Base-by-base conservation (phyloP, 768 basidiomycete genomes). In the Suillus bovinus region DNA sequence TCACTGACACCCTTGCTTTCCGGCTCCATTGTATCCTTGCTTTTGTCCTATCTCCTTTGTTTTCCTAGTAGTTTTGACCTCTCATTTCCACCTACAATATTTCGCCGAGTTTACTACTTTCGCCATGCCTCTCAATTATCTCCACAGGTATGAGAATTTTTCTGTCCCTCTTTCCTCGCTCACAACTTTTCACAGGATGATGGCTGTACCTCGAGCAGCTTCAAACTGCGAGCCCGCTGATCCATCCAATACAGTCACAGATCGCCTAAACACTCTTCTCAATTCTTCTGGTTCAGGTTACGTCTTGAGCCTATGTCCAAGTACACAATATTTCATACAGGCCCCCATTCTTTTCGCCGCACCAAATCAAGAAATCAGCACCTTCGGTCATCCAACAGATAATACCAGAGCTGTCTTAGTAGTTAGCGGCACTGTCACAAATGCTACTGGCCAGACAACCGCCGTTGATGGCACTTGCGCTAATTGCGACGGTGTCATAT, bases 331-430 rank as follows among this genome's bases (percentile, higher is more conserved):
- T 69, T 62, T 81, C 64, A 83, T 94, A 63, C 80, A 84, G 59
- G 82, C 84, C 3, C 87, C 90, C 1, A 80, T 95, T 56, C 74
- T 81, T 36, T 93, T 92, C 67, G 79, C 86, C 0, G 82, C 85
- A 13, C 79, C 83, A 0, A 79, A 87, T 67, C 88, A 95, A 74
- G 93, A 94, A 75, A 93, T 95, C 53, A 90, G 86, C 66, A 95
- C 93, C 0, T 67, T 80, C 7, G 91, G 90, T 17, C 90, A 93
- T 64, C 93, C 93, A 0, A 84, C 81, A 0, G 90, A 81, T 24
- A 77, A 82, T 59, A 78, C 80, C 11, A 81, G 93, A 63, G 93
- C 93, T 6, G 84, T 81, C 4, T 80, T 95, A 17, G 79, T 87
- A 39, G 88, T 94, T 11, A 75, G 75, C 65, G 93, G 93, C 2